Percentiles rank a stretch among this genome's conserved stretches.
phyloP scores from a whole-genome alignment of 352 stramenopile genomes.

The Phytopythium kandeliae region DNA sequence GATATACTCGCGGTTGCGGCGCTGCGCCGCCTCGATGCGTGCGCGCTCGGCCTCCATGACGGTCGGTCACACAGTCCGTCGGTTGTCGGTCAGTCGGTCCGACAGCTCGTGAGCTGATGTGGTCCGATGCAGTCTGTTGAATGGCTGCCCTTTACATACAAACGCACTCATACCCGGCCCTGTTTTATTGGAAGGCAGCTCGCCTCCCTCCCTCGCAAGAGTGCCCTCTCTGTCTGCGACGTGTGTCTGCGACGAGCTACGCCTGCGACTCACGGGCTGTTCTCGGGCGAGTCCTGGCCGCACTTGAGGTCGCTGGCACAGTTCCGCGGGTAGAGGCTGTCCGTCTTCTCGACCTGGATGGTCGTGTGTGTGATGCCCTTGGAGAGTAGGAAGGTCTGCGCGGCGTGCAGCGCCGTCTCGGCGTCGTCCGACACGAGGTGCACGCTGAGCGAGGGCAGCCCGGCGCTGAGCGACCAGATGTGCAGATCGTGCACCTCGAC shows the following conservation, averaged over 20 bases:
- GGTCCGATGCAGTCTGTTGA: no score
- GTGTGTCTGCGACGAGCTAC: no score
- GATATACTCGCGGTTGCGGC: conserved; percentile 78
- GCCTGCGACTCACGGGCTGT: no score
- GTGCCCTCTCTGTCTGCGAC: no score
- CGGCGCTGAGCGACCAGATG: conserved; percentile 96
- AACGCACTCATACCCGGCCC: no score
- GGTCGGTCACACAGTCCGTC: not conserved
- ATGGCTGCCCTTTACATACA: no score
- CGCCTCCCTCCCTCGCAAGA: no score
- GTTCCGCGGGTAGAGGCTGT: conserved; percentile 65
- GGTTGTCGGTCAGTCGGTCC: not conserved
- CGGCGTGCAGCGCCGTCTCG: conserved; percentile 56
- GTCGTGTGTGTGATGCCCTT: conserved; percentile 87
- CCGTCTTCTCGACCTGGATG: conserved; percentile 81
- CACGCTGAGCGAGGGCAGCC: conserved; percentile 87
- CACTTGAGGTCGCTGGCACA: conserved; percentile 64
- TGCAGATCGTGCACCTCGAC: conserved; percentile 96
- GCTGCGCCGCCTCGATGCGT: conserved; percentile 54
- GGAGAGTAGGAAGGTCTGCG: conserved; percentile 67
- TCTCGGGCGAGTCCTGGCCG: conserved; percentile 68
- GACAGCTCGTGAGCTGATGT: no score
- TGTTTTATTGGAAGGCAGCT: no score
- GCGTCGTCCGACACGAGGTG: conserved; percentile 83
- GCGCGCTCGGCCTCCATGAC: conserved; percentile 45